phyloP scores from a whole-genome alignment of 2,329 filamentous ascomycete species.

The Thielaviopsis populi region DNA sequence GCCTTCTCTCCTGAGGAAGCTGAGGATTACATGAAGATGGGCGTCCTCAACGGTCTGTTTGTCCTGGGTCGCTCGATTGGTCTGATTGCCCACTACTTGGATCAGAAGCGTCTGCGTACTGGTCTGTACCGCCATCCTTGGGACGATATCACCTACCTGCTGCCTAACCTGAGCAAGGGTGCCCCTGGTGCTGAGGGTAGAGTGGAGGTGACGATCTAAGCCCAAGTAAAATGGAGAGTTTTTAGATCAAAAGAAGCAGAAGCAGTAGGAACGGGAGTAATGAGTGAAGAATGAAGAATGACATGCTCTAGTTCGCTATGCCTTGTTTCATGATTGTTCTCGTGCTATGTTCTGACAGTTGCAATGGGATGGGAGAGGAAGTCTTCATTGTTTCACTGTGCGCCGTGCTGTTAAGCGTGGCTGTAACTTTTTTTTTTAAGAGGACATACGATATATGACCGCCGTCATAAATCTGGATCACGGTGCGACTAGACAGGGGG shows the following conservation, averaged over 20 bases:
- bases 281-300: neutral
- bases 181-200: constrained; percentile 65
- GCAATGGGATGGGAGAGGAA: neutral
- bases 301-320: neutral
- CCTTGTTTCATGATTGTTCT: neutral
- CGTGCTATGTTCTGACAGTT: neutral
- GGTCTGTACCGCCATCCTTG: constrained; percentile 98
- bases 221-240: constrained; percentile 19
- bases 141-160: constrained; percentile 94
- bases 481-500: neutral
- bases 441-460: neutral
- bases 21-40: constrained; percentile 98
- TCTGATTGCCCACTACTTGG: constrained; percentile 98
- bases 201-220: constrained; percentile 72
- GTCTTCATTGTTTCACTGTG: neutral
- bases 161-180: constrained; percentile 60
- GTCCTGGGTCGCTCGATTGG: constrained; percentile 93
- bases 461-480: neutral
- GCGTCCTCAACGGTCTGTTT: constrained; percentile 98
- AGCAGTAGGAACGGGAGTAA: constrained; percentile 5
- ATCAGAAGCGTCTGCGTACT: constrained; percentile 98
- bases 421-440: constrained; percentile 10
- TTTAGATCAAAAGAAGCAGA: constrained; percentile 19
- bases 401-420: neutral
- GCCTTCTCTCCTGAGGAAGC: constrained; percentile 93